Percentiles rank a stretch among this genome's conserved stretches.
phyloP scores from a whole-genome alignment of 106 monocot genomes.

The Amphibolis antarctica region DNA sequence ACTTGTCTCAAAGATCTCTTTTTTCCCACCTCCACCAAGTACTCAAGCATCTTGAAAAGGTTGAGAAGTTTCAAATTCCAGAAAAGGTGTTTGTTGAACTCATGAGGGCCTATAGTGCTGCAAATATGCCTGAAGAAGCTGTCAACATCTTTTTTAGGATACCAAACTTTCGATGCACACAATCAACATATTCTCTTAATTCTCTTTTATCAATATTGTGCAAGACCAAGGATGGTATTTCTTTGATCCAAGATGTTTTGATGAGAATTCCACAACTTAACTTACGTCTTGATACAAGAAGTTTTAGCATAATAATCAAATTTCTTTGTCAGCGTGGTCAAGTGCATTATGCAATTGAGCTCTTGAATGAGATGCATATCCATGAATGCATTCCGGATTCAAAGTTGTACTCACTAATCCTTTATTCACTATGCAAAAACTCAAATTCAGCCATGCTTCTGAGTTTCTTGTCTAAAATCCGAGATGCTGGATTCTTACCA shows the following conservation, averaged over 20 bases:
- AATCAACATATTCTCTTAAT: slow-evolving; percentile 41
- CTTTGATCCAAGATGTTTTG: slow-evolving; percentile 41
- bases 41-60: slow-evolving; percentile 35
- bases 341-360: slow-evolving; percentile 28
- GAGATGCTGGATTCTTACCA: slow-evolving; percentile 29
- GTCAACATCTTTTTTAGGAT: slow-evolving; percentile 45
- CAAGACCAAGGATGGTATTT: slow-evolving; percentile 29
- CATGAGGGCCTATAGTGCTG: slow-evolving; percentile 28
- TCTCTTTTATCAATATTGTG: slow-evolving; percentile 40
- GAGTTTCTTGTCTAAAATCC: slow-evolving; percentile 40
- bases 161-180: slow-evolving; percentile 43
- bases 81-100: slow-evolving; percentile 37
- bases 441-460: slow-evolving; percentile 13
- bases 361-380: slow-evolving; percentile 35
- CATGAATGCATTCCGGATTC: slow-evolving; percentile 31
- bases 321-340: slow-evolving; percentile 46
- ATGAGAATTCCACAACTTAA: slow-evolving; percentile 28
- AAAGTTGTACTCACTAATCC: slow-evolving; percentile 36
- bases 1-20: slow-evolving; percentile 11
- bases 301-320: slow-evolving; percentile 40
- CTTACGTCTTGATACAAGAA: slow-evolving; percentile 36
- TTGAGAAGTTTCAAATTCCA: slow-evolving; percentile 23
- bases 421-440: slow-evolving; percentile 25
- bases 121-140: slow-evolving; percentile 40
- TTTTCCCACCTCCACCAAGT: slow-evolving; percentile 21